Percentiles rank a stretch among this genome's conserved stretches.
phyloP scores from a whole-genome alignment of 1,284 basidiomycete genomes.

The Ceratobasidium sp. region DNA sequence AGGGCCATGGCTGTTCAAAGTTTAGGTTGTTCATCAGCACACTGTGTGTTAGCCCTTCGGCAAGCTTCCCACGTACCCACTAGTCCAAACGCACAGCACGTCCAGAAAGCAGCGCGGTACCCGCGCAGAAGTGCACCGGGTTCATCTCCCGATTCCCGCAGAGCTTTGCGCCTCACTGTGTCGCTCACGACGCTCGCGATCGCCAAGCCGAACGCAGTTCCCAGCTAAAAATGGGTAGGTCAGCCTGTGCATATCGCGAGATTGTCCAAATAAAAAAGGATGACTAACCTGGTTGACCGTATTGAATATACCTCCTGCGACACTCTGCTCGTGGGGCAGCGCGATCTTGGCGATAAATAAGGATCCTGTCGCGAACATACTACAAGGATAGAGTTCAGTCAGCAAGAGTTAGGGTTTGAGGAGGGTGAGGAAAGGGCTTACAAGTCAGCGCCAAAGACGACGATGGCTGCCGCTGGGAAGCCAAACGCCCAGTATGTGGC shows the following conservation, averaged over 20 bases:
- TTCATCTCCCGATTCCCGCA: conserved; percentile 53
- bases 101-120: conserved; percentile 74
- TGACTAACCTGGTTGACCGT: conserved; percentile 72
- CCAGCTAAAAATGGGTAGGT: conserved; percentile 60
- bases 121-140: conserved; percentile 58
- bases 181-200: conserved; percentile 79
- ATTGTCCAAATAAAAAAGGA: conserved; percentile 15
- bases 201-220: conserved; percentile 78
- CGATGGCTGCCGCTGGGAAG: conserved; percentile 78
- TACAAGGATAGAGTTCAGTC: conserved; percentile 41
- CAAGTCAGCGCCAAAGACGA: conserved; percentile 83
- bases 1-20: conserved; percentile 60
- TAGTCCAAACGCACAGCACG: conserved; percentile 67
- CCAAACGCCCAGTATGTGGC: conserved; percentile 81
- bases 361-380: conserved; percentile 75
- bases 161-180: conserved; percentile 56
- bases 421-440: too few species aligned
- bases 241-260: neutral
- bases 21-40: too few species aligned
- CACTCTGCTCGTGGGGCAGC: conserved; percentile 77
- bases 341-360: conserved; percentile 81
- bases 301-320: conserved; percentile 80
- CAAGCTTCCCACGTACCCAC: conserved; percentile 58
- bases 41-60: conserved; percentile 2
- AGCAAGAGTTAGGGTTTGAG: neutral